phyloP scores from a whole-genome alignment of 2,329 filamentous ascomycete genomes.

The Colletotrichum musicola region DNA sequence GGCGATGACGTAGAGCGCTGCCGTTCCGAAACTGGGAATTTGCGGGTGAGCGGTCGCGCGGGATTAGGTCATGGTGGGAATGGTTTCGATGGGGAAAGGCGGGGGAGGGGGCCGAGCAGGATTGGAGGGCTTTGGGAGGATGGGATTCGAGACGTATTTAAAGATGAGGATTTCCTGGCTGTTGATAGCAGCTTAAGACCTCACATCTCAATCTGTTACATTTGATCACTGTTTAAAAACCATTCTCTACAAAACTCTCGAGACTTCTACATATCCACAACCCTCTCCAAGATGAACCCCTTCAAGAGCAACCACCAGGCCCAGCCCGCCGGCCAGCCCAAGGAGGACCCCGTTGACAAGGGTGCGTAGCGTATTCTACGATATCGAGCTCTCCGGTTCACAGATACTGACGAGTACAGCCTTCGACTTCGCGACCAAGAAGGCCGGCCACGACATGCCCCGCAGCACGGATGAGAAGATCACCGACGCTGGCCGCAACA shows the following conservation, averaged over 20 bases:
- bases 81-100: constrained; percentile 14
- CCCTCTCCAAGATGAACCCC: constrained; percentile 33
- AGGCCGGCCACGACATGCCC: constrained; percentile 51
- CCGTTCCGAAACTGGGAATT: constrained; percentile 28
- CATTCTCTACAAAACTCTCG: too few species aligned
- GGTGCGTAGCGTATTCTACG: constrained; percentile 43
- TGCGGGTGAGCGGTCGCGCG: neutral
- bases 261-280: too few species aligned
- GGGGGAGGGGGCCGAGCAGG: constrained; percentile 20
- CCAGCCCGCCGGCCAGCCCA: constrained; percentile 20
- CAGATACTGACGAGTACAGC: constrained; percentile 40
- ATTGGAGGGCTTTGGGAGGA: neutral
- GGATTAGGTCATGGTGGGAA: constrained; percentile 28
- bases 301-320: constrained; percentile 26
- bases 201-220: too few species aligned
- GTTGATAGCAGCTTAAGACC: too few species aligned
- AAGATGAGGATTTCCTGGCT: neutral
- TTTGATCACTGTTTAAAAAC: too few species aligned
- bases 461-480: constrained; percentile 54
- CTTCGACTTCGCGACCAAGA: constrained; percentile 47
- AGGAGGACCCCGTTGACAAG: constrained; percentile 55
- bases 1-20: constrained; percentile 18
- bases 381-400: neutral
- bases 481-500: constrained; percentile 50
- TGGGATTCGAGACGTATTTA: constrained; percentile 3